A percentile compares a stretch with the other conserved stretches of the same genome.
These are phyloP conservation scores for Amylocystis lapponica DNA, from an alignment of 768 basidiomycete species.

Conservation along the genomic window DNA sequence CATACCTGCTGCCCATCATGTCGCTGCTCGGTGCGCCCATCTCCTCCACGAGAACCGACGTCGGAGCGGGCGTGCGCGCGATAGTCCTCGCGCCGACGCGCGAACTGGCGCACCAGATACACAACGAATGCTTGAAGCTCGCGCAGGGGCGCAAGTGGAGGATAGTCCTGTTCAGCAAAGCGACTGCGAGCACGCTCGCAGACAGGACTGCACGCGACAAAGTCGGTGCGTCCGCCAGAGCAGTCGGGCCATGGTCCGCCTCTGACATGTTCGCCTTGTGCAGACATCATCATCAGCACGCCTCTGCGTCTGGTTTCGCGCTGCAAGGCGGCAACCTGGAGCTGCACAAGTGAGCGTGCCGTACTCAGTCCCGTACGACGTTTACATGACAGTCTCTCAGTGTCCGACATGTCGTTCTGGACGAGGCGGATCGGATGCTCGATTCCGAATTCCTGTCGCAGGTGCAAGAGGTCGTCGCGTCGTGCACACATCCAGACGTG, in stretches of 20 bases:
- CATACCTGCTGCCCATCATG: slow-evolving; percentile 85
- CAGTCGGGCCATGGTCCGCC: neutral
- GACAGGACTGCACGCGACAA: slow-evolving; percentile 68
- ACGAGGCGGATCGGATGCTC: slow-evolving; percentile 89
- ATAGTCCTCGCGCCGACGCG: slow-evolving; percentile 87
- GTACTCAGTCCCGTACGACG: slow-evolving; percentile 1
- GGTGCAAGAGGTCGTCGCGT: slow-evolving; percentile 78
- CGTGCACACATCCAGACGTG: slow-evolving; percentile 61
- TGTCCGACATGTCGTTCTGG: slow-evolving; percentile 80
- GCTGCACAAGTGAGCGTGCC: slow-evolving; percentile 58
- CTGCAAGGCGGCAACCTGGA: slow-evolving; percentile 63
- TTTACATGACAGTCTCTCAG: slow-evolving; percentile 33
- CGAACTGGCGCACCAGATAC: slow-evolving; percentile 93
- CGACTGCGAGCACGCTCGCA: slow-evolving; percentile 77
- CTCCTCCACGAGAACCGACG: slow-evolving; percentile 37
- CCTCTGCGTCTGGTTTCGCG: slow-evolving; percentile 82
- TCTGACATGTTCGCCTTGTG: slow-evolving; percentile 1
- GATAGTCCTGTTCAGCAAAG: slow-evolving; percentile 79
- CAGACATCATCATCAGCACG: slow-evolving; percentile 92
- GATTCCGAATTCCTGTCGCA: slow-evolving; percentile 87
- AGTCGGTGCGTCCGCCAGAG: slow-evolving; percentile 50
- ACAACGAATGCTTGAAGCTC: slow-evolving; percentile 83
- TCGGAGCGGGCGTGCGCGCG: slow-evolving; percentile 62
- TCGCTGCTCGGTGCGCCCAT: slow-evolving; percentile 50
- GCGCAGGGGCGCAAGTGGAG: slow-evolving; percentile 82